A percentile compares a stretch with the other conserved stretches of the same genome.
phyloP scores from a whole-genome alignment of 805 yeast species.

The Kodamaea laetipori region DNA sequence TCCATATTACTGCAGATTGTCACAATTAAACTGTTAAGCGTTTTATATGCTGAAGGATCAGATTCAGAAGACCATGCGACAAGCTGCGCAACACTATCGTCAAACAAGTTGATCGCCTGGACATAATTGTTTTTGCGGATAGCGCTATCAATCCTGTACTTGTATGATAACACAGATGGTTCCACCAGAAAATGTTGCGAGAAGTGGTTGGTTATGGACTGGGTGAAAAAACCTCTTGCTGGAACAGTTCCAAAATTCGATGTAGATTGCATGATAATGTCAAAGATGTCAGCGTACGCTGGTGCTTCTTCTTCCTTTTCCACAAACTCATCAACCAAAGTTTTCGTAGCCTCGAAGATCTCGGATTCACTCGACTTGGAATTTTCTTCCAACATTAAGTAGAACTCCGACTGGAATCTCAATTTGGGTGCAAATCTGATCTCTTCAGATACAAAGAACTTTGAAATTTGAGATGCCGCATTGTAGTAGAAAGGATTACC shows the following conservation, averaged over 20 bases:
- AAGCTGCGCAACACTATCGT: slow-evolving; percentile 28
- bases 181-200: slow-evolving; percentile 11
- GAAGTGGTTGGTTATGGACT: slow-evolving; percentile 20
- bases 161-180: slow-evolving; percentile 27
- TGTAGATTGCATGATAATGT: slow-evolving; percentile 21
- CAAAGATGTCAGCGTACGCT: not conserved
- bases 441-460: slow-evolving; percentile 23
- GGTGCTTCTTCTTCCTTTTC: slow-evolving; percentile 8
- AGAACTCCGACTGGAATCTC: slow-evolving; percentile 24
- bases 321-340: not conserved
- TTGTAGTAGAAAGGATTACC: not conserved
- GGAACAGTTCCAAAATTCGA: slow-evolving; percentile 15
- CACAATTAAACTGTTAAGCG: slow-evolving; percentile 48
- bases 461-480: slow-evolving; percentile 13
- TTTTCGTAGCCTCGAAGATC: slow-evolving; percentile 1
- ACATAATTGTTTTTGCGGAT: slow-evolving; percentile 20
- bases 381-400: slow-evolving; percentile 6
- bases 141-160: slow-evolving; percentile 32
- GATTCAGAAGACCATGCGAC: slow-evolving; percentile 27
- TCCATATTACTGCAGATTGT: slow-evolving; percentile 32
- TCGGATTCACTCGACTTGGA: slow-evolving; percentile 1
- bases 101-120: slow-evolving; percentile 32
- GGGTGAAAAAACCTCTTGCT: slow-evolving; percentile 25
- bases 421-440: slow-evolving; percentile 24
- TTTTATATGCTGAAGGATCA: slow-evolving; percentile 41